These are phyloP conservation scores for Neoscytalidium dimidiatum DNA, from an alignment of 2,329 filamentous ascomycete genomes.

Conservation along the genomic window DNA sequence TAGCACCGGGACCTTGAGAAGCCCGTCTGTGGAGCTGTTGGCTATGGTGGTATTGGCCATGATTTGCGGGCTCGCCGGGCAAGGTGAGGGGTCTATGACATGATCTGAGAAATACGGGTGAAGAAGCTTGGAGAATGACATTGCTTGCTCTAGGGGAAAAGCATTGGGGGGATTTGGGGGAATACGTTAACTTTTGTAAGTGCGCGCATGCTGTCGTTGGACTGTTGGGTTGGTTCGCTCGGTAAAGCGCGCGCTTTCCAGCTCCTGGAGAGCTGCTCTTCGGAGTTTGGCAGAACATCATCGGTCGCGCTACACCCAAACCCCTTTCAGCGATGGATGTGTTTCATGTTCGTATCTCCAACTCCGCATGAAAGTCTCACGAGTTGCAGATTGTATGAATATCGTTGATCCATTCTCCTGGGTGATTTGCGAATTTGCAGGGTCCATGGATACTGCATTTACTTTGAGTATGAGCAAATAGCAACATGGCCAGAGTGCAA, in stretches of 20 bases:
- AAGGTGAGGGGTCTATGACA: neutral
- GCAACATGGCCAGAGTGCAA: too few relatives aligned
- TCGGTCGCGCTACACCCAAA: too few relatives aligned
- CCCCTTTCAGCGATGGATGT: too few relatives aligned
- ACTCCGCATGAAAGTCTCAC: too few relatives aligned
- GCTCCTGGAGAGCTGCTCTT: neutral
- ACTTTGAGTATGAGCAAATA: too few relatives aligned
- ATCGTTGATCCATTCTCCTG: too few relatives aligned
- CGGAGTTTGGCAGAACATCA: neutral
- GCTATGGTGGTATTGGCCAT: neutral
- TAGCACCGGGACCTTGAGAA: constrained; percentile 67
- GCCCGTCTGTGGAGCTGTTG: neutral
- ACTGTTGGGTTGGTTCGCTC: neutral
- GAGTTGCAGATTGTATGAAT: too few relatives aligned
- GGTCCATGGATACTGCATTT: too few relatives aligned
- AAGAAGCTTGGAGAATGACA: neutral
- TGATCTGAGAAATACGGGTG: neutral
- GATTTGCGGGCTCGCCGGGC: neutral
- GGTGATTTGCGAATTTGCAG: too few relatives aligned
- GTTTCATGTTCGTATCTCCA: too few relatives aligned
- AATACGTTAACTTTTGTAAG: neutral
- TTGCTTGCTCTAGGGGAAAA: neutral
- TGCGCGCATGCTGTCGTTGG: neutral
- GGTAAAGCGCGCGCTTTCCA: neutral
- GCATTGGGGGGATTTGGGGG: neutral